Evolutionary conservation across 768 basidiomycete species (phyloP).

Genomic region (Hericium coralloides): DNA sequence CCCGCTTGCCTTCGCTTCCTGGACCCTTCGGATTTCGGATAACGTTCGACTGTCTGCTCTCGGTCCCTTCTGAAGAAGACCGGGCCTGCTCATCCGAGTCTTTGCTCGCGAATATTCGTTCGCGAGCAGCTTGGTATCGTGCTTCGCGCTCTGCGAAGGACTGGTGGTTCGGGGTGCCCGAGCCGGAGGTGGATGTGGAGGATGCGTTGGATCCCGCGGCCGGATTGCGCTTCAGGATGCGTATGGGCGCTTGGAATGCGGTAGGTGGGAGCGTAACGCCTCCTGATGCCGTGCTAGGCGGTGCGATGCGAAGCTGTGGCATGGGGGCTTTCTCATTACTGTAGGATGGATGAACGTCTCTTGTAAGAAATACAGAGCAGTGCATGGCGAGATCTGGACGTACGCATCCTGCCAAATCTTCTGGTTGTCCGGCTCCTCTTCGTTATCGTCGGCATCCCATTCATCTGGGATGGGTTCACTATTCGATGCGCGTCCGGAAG

Average conservation of each 20-base stretch:
- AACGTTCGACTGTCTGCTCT: neutral
- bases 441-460: conserved; percentile 50
- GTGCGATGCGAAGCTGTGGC: conserved; percentile 49
- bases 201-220: conserved; percentile 11
- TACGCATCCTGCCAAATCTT: conserved; percentile 68
- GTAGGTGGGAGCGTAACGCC: conserved; percentile 40
- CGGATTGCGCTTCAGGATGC: conserved; percentile 60
- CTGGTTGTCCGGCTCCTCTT: conserved; percentile 34
- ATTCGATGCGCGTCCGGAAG: neutral
- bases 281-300: conserved; percentile 26
- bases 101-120: conserved; percentile 53
- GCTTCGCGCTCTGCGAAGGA: conserved; percentile 59
- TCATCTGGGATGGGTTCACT: conserved; percentile 32
- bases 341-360: neutral
- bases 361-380: neutral
- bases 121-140: conserved; percentile 63
- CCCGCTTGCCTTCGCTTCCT: neutral
- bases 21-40: neutral
- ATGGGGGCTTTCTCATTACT: conserved; percentile 60
- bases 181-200: conserved; percentile 17
- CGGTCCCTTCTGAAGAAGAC: neutral
- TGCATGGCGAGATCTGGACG: conserved; percentile 21
- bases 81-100: neutral
- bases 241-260: conserved; percentile 53
- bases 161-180: conserved; percentile 16